These are phyloP conservation scores for Penicillium decumbens DNA, from an alignment of 2,329 filamentous ascomycete species.

Conservation along the genomic window DNA sequence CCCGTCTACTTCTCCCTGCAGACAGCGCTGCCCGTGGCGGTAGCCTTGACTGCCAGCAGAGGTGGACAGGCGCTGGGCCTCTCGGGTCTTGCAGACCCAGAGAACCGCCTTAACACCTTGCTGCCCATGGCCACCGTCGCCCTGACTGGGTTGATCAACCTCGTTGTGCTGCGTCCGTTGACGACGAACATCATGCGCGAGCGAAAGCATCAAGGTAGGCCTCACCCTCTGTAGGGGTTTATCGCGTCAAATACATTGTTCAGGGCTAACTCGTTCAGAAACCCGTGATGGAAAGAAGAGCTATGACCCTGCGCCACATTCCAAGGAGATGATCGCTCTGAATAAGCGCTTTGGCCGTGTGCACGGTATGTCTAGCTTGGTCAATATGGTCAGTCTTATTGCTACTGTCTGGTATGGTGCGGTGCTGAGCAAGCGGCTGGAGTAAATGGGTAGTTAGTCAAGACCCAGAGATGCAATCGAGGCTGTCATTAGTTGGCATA, in stretches of 20 bases:
- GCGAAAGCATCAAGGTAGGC: slow-evolving; percentile 71
- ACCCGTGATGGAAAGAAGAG: slow-evolving; percentile 84
- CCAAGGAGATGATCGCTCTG: slow-evolving; percentile 72
- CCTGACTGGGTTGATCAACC: slow-evolving; percentile 65
- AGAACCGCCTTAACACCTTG: slow-evolving; percentile 61
- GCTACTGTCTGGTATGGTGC: slow-evolving; percentile 74
- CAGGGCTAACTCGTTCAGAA: slow-evolving; percentile 47
- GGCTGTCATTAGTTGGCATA: neutral
- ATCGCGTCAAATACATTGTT: neutral
- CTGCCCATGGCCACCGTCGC: slow-evolving; percentile 67
- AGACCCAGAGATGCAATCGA: neutral
- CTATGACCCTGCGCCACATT: slow-evolving; percentile 73
- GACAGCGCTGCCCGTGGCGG: slow-evolving; percentile 64
- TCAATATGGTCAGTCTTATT: slow-evolving; percentile 69
- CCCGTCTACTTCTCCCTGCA: slow-evolving; percentile 80
- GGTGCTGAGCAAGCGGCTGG: slow-evolving; percentile 61
- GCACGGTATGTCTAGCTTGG: slow-evolving; percentile 73
- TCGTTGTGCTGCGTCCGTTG: slow-evolving; percentile 66
- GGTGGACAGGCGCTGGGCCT: slow-evolving; percentile 30
- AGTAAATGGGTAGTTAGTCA: slow-evolving; percentile 6
- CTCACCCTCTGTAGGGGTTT: neutral
- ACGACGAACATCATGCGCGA: slow-evolving; percentile 70
- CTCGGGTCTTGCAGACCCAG: slow-evolving; percentile 44
- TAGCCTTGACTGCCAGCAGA: slow-evolving; percentile 78
- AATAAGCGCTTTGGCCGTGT: slow-evolving; percentile 74